Evolutionary conservation across 768 basidiomycete genomes (phyloP), one percentile per base, ranked within the genome.

Genomic region (Psilocybe azurescens): DNA sequence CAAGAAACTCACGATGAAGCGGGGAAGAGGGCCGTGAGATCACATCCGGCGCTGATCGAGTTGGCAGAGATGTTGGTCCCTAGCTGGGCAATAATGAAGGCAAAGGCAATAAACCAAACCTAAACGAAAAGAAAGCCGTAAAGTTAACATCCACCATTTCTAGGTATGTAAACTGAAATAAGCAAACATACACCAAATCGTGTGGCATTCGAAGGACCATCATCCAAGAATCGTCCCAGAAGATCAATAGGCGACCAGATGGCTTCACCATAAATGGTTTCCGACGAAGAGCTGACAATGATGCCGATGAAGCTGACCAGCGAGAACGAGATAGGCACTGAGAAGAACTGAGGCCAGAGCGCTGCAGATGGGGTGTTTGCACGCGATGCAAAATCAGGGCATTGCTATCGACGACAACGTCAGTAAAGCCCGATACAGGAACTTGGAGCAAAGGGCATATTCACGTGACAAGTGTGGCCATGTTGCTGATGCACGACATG

Each of bases 231-330:
- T 67, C 76, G 84, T 54, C 81, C 83, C 54, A 93, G 78, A 50
- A 93, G 77, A 67, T 90, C 88, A 67, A 94, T 83, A 2, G 91
- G 90, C 2, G 86, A 87, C 93, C 91, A 94, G 56, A 94, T 84
- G 13, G 88, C 85, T 64, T 88, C 86, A 24, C 89, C 90, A 67
- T 89, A 94, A 65, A 94, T 89, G 13, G 86, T 82, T 64, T 87
- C 80, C 18, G 89, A 89, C 18, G 90, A 89, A 1, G 91, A 93
- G 59, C 88, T 87, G 64, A 95, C 91, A 55, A 93, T 86, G 72
- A 95, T 91, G 1, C 91, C 91, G 62, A 94, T 78, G 75, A 94
- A 89, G 68, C 87, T 88, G 67, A 91, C 88, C 56, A 93, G 71
- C 28, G 87, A 86, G 75, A 92, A 93, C 1, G 86, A 83, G 56